phyloP scores from a whole-genome alignment of 2,329 filamentous ascomycete genomes.

The Sporothrix mexicana region DNA sequence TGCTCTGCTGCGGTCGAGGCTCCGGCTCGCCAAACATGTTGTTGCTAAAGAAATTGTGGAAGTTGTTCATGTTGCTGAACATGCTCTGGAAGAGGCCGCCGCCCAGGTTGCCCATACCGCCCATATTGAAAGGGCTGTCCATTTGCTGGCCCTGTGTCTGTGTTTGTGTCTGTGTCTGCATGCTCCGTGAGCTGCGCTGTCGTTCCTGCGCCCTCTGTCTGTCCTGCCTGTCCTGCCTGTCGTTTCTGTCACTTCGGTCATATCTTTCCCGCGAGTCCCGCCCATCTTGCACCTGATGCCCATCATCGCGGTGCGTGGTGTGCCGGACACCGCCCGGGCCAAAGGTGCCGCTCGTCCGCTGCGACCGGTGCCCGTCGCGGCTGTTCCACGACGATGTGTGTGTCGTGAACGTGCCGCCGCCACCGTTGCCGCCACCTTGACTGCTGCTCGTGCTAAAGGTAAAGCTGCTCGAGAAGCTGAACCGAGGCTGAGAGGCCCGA shows the following conservation, averaged over 20 bases:
- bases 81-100: neutral
- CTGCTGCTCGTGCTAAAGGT: slow-evolving; percentile 60
- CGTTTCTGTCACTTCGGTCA: too few species aligned
- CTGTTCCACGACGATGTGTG: slow-evolving; percentile 34
- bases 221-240: too few species aligned
- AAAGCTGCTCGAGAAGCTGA: slow-evolving; percentile 29
- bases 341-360: slow-evolving; percentile 20
- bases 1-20: slow-evolving; percentile 7
- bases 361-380: slow-evolving; percentile 33
- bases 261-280: too few species aligned
- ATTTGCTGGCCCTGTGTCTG: neutral
- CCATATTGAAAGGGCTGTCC: neutral
- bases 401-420: slow-evolving; percentile 30
- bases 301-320: neutral
- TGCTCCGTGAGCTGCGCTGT: too few species aligned
- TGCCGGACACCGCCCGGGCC: neutral
- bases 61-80: neutral
- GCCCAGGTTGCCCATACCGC: neutral
- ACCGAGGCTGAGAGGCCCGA: slow-evolving; percentile 47
- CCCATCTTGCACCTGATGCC: too few species aligned
- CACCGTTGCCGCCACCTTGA: neutral
- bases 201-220: too few species aligned
- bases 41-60: neutral
- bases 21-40: slow-evolving; percentile 11
- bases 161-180: neutral